Evolutionary conservation across 768 basidiomycete species (phyloP), one percentile per base, ranked within the genome.

Genomic region (Kwoniella sp.): DNA sequence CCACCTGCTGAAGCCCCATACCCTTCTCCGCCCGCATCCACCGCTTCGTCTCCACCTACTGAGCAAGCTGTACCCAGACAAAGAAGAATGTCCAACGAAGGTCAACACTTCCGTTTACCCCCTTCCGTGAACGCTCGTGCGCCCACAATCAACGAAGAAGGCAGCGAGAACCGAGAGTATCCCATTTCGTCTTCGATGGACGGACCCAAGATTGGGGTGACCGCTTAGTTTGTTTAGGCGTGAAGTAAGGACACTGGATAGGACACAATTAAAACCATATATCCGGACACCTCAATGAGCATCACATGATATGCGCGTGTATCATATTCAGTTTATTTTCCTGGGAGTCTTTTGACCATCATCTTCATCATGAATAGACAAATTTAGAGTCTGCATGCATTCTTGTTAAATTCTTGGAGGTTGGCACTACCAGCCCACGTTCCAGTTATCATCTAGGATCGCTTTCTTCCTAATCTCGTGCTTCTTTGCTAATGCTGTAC

Each of bases 401-500:
- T 30, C 21, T 36, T n/a, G 24, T 60, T 10, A 25, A 22, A n/a
- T n/a, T n/a, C n/a, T n/a, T n/a, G n/a, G n/a, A n/a, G n/a, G n/a
- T n/a, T n/a, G n/a, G 2, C 30, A 10, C 37, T 44, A 62, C 60
- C 60, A 62, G 17, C 60, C 60, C 0, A 62, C 27, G 48, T 54
- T 62, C 60, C 60, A 62, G 50, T 55, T 47, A 24, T 49, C 54
- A 37, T 62, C 54, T 1, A 54, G 17, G 12, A 49, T 55, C 15
- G 27, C 21, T 27, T 55, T 62, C 46, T 55, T 62, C 17, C 58
- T 50, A 26, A 52, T 53, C 46, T 70, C 67, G 25, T 64, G 24
- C 30, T 37, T 56, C 17, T 64, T 54, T 8, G 65, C 52, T 24
- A 82, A 68, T 3, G 73, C 77, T 21, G 67, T 65, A 12, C 95